Conservation (phyloP, 2,329 filamentous ascomycete species). For the Knufia fluminis region DNA sequence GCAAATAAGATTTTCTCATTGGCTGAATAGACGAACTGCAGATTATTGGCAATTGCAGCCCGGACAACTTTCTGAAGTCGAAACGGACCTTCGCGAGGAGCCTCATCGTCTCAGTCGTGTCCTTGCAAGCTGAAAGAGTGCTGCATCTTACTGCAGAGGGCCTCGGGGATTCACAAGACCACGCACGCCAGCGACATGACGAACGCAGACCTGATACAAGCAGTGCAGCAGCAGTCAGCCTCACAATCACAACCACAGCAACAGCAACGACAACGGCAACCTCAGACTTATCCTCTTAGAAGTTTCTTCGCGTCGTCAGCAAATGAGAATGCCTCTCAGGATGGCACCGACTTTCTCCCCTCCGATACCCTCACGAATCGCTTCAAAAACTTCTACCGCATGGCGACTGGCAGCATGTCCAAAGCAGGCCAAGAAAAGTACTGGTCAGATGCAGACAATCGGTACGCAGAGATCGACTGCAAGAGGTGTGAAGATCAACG, state of each 20-base stretch:
- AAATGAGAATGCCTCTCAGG: conserved; percentile 5
- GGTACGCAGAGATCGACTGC: conserved; percentile 70
- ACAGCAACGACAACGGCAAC: not conserved
- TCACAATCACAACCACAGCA: conserved; percentile 10
- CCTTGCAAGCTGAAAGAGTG: not conserved
- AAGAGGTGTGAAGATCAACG: conserved; percentile 69
- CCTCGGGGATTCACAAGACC: not conserved
- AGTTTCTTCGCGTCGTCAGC: conserved; percentile 9
- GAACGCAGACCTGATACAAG: conserved; percentile 8
- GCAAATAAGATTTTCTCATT: not conserved
- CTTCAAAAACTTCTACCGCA: conserved; percentile 82
- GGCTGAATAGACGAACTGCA: not conserved
- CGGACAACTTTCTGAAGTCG: too few relatives aligned
- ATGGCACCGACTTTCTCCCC: conserved; percentile 19
- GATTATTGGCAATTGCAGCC: too few relatives aligned
- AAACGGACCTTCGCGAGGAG: not conserved
- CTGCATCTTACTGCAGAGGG: not conserved
- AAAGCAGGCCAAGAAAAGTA: conserved; percentile 63
- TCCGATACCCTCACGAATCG: conserved; percentile 36
- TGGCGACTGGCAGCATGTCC: conserved; percentile 65
- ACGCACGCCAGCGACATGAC: not conserved
- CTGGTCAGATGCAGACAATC: conserved; percentile 64
- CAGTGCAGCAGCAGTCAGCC: conserved; percentile 8
- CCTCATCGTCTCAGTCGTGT: not conserved
- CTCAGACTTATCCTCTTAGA: not conserved